Base-by-base conservation (phyloP, 139 green algal genomes). In the Coccomyxa sp. region DNA sequence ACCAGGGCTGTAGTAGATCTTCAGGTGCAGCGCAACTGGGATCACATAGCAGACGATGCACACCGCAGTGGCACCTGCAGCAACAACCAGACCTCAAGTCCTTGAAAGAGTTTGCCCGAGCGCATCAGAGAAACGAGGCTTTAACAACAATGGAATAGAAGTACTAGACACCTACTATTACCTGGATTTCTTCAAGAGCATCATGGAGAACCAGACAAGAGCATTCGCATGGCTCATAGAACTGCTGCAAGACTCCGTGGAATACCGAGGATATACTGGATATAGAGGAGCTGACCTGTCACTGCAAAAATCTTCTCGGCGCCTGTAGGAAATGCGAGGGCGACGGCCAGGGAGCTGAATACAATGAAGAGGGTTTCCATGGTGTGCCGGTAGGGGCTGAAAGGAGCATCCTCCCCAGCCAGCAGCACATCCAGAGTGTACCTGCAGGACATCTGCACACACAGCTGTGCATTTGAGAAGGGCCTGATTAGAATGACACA, bases 371-470 rank as follows among this genome's bases (percentile, higher is more conserved):
- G 25, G n/a, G 91, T 94, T 71, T 91, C 86, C 38, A n/a, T 71
- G 15, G 89, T 77, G 51, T 95, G 86, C 17, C 90, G 82, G 1
- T 38, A 30, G 63, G 83, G 85, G 0, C 68, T 85, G 78, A 88
- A 93, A 0, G 85, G 80, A 10, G 89, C 86, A n/a, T 87, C 85
- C 32, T 94, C 90, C 9, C 88, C 89, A 23, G 85, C 79, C 80
- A 94, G 32, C 83, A 94, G 78, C 66, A 90, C 84, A 82, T 94
- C 88, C 80, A 95, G 82, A 9, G 83, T 92, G 27, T 87, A 87
- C 0, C 88, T 71, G 71, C 92, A 86, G 10, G 90, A 90, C 60
- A 89, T 89, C 81, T 94, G 87, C 4, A 76, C 17, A 68, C 32
- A 68, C 11, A 30, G 71, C 18, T 25, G 21, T 71, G 18, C 63